phyloP scores from a whole-genome alignment of 352 stramenopile genomes.

The Hyphochytrium catenoides region DNA sequence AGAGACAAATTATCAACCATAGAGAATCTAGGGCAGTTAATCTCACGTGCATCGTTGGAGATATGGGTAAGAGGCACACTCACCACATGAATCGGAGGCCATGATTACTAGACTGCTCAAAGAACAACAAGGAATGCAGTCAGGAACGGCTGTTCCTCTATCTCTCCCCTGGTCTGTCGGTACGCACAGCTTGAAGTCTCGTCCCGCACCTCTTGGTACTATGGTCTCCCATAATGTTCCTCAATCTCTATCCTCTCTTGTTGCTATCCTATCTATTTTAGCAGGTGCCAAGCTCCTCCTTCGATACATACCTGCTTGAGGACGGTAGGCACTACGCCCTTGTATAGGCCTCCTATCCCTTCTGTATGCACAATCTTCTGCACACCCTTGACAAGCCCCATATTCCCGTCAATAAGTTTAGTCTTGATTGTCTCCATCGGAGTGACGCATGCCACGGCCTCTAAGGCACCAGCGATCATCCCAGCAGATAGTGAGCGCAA shows the following conservation, averaged over 20 bases:
- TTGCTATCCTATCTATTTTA: not conserved
- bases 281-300: conserved; percentile 1
- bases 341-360: conserved; percentile 71
- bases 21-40: no score
- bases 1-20: no score
- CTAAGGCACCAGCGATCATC: conserved; percentile 69
- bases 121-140: conserved; percentile 5
- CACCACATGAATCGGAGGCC: conserved; percentile 88
- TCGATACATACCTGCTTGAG: conserved; percentile 80
- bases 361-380: conserved; percentile 74
- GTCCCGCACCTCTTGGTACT: no score
- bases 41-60: no score
- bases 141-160: no score
- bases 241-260: conserved; percentile 1
- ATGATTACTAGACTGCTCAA: conserved; percentile 65
- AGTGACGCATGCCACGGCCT: conserved; percentile 75
- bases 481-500: conserved; percentile 74
- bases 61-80: no score
- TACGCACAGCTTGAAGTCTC: no score
- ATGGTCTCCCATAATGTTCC: no score
- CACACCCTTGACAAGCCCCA: conserved; percentile 62
- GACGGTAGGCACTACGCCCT: conserved; percentile 74
- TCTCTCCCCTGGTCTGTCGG: no score
- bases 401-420: conserved; percentile 88
- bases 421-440: conserved; percentile 92